Evolutionary conservation across 345 rosid genomes (phyloP), one percentile per base, ranked within the genome.

Genomic region (Excoecaria agallocha): DNA sequence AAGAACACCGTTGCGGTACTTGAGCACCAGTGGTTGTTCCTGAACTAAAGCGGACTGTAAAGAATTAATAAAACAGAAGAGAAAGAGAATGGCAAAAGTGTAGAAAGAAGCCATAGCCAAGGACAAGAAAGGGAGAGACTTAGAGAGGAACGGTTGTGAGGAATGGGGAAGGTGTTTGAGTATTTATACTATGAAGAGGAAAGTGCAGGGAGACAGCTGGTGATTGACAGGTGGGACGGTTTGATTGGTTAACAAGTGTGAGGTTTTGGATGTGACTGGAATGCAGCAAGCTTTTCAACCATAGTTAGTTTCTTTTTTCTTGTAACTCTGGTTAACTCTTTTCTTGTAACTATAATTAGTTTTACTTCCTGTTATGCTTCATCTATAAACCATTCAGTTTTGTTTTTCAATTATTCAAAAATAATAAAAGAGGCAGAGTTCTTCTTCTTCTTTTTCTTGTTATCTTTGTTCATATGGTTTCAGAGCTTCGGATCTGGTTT

Each of bases 21-120:
- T 87, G 5, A 90, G 83, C 17, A 87, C 86, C 3, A 93, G 86
- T 0, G 98, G 98, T 61, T 91, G 98, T 19, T 93, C 85, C 72
- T 93, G 75, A 56, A 90, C 97, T 49, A 93, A 69, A 59, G 83
- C 97, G 17, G 89, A 82, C 64, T 80, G 41, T 30, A 79, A 73
- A 1, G 80, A 68, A 8, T 57, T 58, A 37, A 77, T 4, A n/a
- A 43, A 41, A 73, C 55, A 74, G 70, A 65, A 43, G 57, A 82
- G 24, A 11, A 4, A 62, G 46, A 38, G 48, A 77, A 72, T 70
- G 87, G 86, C 80, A 75, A 74, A 13, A 4, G 1, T 4, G 91
- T 82, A 75, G 79, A 79, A 66, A 70, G 22, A 61, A 6, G 89
- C 84, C 93, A 86, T 90, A 0, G 24, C n/a, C 0, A 1, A n/a